Evolutionary conservation across 2,329 filamentous ascomycete genomes (phyloP).

Genomic region (Monosporascus sp.): DNA sequence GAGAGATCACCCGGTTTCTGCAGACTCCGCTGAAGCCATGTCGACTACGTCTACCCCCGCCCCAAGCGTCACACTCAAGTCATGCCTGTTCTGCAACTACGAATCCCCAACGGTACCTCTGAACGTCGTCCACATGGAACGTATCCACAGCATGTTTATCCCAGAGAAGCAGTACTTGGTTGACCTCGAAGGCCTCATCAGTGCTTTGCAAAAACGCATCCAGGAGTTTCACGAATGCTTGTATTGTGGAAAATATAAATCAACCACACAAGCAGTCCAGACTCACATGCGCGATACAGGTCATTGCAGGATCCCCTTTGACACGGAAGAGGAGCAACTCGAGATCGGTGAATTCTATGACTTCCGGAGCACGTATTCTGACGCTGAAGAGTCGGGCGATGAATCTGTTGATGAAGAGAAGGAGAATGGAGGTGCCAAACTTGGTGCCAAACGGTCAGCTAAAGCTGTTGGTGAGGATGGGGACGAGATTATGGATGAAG

Average conservation of each 20-base stretch:
- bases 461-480: conserved; percentile 48
- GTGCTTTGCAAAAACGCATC: conserved; percentile 74
- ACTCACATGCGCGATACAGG: conserved; percentile 97
- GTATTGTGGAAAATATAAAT: conserved; percentile 78
- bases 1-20: conserved; percentile 39
- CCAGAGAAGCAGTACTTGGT: conserved; percentile 82
- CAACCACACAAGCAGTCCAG: conserved; percentile 73
- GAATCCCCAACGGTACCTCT: conserved; percentile 68
- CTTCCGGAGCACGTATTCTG: conserved; percentile 91
- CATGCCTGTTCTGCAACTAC: conserved; percentile 90
- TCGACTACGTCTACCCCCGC: conserved; percentile 38
- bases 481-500: conserved; percentile 51
- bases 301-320: conserved; percentile 95
- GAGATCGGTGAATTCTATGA: conserved; percentile 97
- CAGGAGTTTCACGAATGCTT: conserved; percentile 77
- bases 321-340: conserved; percentile 81
- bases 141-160: conserved; percentile 91
- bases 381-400: conserved; percentile 62
- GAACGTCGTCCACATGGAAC: conserved; percentile 84
- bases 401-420: conserved; percentile 42
- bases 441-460: conserved; percentile 54
- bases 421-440: conserved; percentile 59
- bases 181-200: conserved; percentile 74
- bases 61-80: conserved; percentile 38
- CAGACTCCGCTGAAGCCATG: conserved; percentile 32